phyloP scores from a whole-genome alignment of 2,329 filamentous ascomycete species.

The Bipolaris bicolor region DNA sequence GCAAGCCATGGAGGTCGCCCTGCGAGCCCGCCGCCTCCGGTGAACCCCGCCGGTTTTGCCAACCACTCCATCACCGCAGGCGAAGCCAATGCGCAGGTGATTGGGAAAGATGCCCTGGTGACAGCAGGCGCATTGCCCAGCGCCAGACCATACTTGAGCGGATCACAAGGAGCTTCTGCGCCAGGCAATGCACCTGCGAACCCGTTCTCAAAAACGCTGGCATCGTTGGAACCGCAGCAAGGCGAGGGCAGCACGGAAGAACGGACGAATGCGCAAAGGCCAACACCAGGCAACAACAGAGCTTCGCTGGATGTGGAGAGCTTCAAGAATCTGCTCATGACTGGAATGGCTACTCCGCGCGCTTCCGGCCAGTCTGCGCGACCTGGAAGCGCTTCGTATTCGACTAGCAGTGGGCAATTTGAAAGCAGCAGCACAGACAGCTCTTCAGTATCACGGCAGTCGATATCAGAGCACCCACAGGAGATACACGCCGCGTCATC shows the following conservation, averaged over 20 bases:
- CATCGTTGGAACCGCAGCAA: slow-evolving; percentile 43
- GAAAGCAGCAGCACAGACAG: slow-evolving; percentile 63
- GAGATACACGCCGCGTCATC: slow-evolving; percentile 58
- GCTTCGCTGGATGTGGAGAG: slow-evolving; percentile 74
- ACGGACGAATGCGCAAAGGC: slow-evolving; percentile 36
- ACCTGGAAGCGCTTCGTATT: slow-evolving; percentile 29
- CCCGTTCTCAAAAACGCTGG: slow-evolving; percentile 49
- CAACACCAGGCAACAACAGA: slow-evolving; percentile 36
- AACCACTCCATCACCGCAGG: slow-evolving; percentile 23
- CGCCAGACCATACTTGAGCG: slow-evolving; percentile 25
- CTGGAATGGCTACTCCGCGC: slow-evolving; percentile 63
- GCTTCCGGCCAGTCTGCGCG: slow-evolving; percentile 35
- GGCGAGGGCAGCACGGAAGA: slow-evolving; percentile 30
- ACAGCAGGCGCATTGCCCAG: slow-evolving; percentile 32
- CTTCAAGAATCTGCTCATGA: slow-evolving; percentile 77
- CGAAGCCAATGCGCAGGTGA: slow-evolving; percentile 21
- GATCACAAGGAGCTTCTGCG: slow-evolving; percentile 19
- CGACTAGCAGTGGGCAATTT: slow-evolving; percentile 32
- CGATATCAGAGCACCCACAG: slow-evolving; percentile 60
- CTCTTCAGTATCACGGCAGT: slow-evolving; percentile 65
- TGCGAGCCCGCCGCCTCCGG: slow-evolving; percentile 27
- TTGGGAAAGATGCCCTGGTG: slow-evolving; percentile 32
- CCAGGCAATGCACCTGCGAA: slow-evolving; percentile 40
- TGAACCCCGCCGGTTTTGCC: slow-evolving; percentile 26
- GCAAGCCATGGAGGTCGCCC: slow-evolving; percentile 16